Evolutionary conservation across 345 rosid genomes (phyloP).

Genomic region (Salix udensis): DNA sequence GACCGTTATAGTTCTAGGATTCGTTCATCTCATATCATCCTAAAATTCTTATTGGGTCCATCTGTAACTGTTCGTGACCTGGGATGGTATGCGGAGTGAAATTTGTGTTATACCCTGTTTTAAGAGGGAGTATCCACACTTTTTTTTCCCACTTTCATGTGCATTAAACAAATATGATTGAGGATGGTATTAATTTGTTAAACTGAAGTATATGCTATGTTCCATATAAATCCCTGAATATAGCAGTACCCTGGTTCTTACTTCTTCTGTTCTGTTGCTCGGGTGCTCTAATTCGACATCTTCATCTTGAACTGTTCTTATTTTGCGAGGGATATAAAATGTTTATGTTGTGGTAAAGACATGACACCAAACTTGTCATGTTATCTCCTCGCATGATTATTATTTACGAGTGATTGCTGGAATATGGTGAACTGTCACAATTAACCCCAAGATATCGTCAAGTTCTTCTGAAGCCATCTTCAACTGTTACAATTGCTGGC

Average conservation of each 20-base stretch:
- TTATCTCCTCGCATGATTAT: background rate
- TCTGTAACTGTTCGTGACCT: conserved; percentile 6
- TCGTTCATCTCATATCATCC: conserved; percentile 7
- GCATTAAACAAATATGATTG: background rate
- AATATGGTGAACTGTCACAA: background rate
- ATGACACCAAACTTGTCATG: background rate
- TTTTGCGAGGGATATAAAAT: background rate
- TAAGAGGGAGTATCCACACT: conserved; percentile 18
- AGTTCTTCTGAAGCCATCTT: background rate
- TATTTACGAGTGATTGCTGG: background rate
- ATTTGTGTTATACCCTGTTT: conserved; percentile 18
- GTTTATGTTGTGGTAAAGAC: background rate
- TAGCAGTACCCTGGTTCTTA: background rate
- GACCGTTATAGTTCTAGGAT: conserved; percentile 19
- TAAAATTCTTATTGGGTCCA: conserved; percentile 2
- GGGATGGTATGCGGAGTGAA: conserved; percentile 15
- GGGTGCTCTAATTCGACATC: background rate
- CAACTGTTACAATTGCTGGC: background rate
- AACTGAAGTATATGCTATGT: background rate
- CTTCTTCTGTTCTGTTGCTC: background rate
- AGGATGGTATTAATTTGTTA: background rate
- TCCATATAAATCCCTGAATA: background rate
- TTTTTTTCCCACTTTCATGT: background rate
- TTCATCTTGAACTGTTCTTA: background rate
- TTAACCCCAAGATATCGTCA: too few relatives aligned